These are phyloP conservation scores for Pichia cephalocereana DNA, from an alignment of 805 yeast genomes.

Conservation along the genomic window DNA sequence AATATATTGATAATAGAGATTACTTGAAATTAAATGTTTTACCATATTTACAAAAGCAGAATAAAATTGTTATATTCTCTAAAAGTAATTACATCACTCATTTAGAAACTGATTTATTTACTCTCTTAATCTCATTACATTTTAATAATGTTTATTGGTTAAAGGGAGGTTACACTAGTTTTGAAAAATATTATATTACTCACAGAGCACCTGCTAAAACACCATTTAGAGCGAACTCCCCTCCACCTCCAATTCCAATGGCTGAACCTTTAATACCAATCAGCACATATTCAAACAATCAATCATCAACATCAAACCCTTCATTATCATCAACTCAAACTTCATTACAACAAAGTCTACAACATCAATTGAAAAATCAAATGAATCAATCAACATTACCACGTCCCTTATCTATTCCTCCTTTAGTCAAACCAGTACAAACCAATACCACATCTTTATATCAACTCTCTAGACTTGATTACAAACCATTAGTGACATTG, in stretches of 20 bases:
- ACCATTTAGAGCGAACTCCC: background rate
- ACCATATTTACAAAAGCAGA: constrained; percentile 1
- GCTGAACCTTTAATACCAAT: background rate
- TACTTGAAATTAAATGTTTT: background rate
- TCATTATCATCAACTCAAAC: background rate
- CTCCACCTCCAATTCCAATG: constrained; percentile 1
- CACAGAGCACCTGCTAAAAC: background rate
- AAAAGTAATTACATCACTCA: constrained; percentile 1
- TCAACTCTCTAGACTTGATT: constrained; percentile 3
- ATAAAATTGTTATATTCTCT: constrained; percentile 7
- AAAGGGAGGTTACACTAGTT: constrained; percentile 29
- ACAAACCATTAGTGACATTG: constrained; percentile 30
- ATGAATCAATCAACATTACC: background rate
- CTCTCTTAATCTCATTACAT: background rate
- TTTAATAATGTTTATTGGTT: constrained; percentile 14
- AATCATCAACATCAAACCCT: background rate
- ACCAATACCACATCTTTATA: background rate
- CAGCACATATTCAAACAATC: no score
- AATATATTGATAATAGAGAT: background rate
- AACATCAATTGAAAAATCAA: background rate
- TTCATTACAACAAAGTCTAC: background rate
- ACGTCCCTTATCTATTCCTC: background rate
- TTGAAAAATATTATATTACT: constrained; percentile 6
- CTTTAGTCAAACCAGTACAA: background rate
- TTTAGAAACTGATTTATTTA: constrained; percentile 3